These are phyloP conservation scores for Eucalyptus urophylla DNA, from an alignment of 345 rosid species.

Conservation along the genomic window DNA sequence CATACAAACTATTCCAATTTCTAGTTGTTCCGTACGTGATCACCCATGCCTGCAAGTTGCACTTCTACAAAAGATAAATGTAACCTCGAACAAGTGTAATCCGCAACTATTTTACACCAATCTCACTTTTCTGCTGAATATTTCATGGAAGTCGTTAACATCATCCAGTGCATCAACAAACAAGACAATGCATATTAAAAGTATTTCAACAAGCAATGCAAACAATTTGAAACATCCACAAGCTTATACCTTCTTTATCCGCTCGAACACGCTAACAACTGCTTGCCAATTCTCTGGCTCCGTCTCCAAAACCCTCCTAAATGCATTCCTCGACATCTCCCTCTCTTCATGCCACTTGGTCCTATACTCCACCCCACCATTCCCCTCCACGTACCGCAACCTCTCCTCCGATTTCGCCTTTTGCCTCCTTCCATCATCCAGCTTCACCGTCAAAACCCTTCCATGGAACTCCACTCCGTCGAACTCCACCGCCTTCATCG, in stretches of 20 bases:
- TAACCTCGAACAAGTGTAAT: background rate
- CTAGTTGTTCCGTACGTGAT: background rate
- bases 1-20: background rate
- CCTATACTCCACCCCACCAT: constrained; percentile 31
- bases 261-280: constrained; percentile 71
- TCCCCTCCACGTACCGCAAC: constrained; percentile 48
- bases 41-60: background rate
- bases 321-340: constrained; percentile 36
- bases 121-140: background rate
- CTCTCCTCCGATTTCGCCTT: constrained; percentile 56
- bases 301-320: constrained; percentile 48
- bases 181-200: background rate
- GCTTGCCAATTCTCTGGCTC: constrained; percentile 93
- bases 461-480: constrained; percentile 94
- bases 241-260: constrained; percentile 57
- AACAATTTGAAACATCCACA: background rate
- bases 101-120: background rate
- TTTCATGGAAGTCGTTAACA: background rate
- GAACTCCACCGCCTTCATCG: constrained; percentile 73
- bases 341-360: constrained; percentile 87
- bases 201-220: background rate
- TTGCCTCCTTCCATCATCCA: constrained; percentile 78
- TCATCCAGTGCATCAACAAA: background rate
- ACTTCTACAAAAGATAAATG: background rate
- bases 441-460: constrained; percentile 76